A percentile compares a stretch with the other conserved stretches of the same genome.
phyloP scores from a whole-genome alignment of 495 filamentous ascomycete genomes.

The Daldinia concentrica region DNA sequence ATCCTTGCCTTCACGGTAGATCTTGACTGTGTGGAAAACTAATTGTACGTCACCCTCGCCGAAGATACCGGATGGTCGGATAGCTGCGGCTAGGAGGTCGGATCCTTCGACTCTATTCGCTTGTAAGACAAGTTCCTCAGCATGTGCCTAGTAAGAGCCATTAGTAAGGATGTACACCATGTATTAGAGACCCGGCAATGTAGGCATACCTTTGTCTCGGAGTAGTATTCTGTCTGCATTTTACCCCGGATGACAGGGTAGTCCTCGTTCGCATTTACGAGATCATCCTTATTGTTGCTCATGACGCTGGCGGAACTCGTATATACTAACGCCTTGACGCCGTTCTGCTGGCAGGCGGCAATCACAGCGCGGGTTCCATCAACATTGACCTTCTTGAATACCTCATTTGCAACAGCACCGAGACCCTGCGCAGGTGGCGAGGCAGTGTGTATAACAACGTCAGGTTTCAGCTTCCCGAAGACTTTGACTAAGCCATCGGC shows the following conservation, averaged over 20 bases:
- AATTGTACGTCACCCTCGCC: slow-evolving; percentile 84
- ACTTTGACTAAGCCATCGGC: slow-evolving; percentile 68
- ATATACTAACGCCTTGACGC: slow-evolving; percentile 92
- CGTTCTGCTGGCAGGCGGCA: slow-evolving; percentile 74
- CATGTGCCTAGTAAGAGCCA: slow-evolving; percentile 72
- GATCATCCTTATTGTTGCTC: slow-evolving; percentile 78
- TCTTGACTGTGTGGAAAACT: slow-evolving; percentile 69
- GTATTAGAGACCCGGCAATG: not conserved
- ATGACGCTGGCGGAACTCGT: slow-evolving; percentile 91
- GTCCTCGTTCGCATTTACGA: slow-evolving; percentile 89
- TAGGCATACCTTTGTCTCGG: slow-evolving; percentile 76
- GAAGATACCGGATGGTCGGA: slow-evolving; percentile 90
- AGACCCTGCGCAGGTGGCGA: slow-evolving; percentile 67
- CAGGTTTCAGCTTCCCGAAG: slow-evolving; percentile 76
- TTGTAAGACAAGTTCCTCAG: slow-evolving; percentile 83
- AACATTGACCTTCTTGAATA: slow-evolving; percentile 90
- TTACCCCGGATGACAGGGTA: slow-evolving; percentile 80
- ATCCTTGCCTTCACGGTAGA: slow-evolving; percentile 70
- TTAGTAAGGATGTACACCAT: not conserved
- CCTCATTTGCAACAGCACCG: slow-evolving; percentile 59
- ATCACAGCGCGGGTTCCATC: slow-evolving; percentile 84
- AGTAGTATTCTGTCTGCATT: slow-evolving; percentile 87
- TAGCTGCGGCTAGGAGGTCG: slow-evolving; percentile 75
- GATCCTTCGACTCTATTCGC: slow-evolving; percentile 78
- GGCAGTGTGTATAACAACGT: slow-evolving; percentile 95